Base-by-base conservation (phyloP, 352 stramenopile genomes). In the Globisporangium apiculatum region DNA sequence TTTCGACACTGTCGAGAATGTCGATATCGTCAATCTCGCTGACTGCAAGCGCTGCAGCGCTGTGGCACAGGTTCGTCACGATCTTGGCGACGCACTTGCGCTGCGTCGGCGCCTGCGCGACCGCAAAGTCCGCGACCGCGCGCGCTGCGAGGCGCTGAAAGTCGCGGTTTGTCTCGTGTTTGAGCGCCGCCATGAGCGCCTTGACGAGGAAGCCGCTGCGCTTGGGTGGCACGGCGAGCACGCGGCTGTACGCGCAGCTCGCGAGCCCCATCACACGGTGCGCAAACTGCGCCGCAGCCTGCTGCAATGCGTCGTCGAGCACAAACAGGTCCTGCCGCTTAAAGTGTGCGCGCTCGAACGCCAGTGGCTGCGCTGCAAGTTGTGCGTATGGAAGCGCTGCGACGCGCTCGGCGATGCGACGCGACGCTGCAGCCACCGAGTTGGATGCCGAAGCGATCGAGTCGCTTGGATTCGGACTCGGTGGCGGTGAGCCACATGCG, bases 291-390 rank as follows among this genome's bases (percentile, higher is more conserved):
- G 67, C 61, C 42, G 79, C 91, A 4, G 67, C 69, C 60, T 81
- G 64, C 37, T 89, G 79, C 36, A 93, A 57, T 6, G 75, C 51
- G 5, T 94, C 85, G 47, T 94, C 85, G 2, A 89, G 57, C 1
- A 90, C 57, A 63, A 91, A 94, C 15, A 94, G 59, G 51, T 94
- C 85, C 65, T 94, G 85, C 1, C 85, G 76, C 46, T 79, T 78
- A 40, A 91, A 91, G 59, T 94, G 85, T 12, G 83, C 77, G 45
- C 72, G 55, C 60, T 93, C 79, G 56, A 79, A 93, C 43, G 65
- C 69, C 31, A 67, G 45, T 2, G 71, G 61, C 14, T 72, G 12
- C 0, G 3, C 45, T n/a, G 66, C 51, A 3, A 93, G 61, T 6
- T 61, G 51, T 0, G 74, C 65, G 47, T 79, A 90, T 7, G 83